A percentile compares a stretch with the other conserved stretches of the same genome.
Evolutionary conservation across 345 rosid genomes (phyloP).

Genomic region (Citrus unshiu): DNA sequence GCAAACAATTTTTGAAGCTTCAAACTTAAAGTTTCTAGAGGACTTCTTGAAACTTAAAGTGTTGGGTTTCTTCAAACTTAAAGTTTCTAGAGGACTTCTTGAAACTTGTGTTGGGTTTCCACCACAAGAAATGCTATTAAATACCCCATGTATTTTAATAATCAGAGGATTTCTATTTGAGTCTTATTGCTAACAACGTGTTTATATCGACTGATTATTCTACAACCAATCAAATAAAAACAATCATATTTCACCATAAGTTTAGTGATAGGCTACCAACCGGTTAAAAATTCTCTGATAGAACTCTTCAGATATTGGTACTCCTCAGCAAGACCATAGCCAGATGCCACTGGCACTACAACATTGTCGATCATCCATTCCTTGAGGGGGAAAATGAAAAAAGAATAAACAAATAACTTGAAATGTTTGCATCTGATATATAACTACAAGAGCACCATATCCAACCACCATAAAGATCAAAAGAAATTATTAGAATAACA

Average conservation of each 20-base stretch:
- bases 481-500: not conserved
- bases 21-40: no score
- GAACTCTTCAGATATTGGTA: conserved; percentile 77
- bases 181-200: not conserved
- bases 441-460: not conserved
- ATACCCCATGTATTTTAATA: no score
- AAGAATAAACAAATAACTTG: conserved; percentile 10
- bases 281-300: conserved; percentile 69
- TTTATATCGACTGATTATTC: not conserved
- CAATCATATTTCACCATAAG: not conserved
- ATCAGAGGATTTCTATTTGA: not conserved
- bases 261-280: conserved; percentile 29
- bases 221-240: not conserved
- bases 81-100: no score
- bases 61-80: not conserved
- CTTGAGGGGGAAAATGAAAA: conserved; percentile 30
- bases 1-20: not conserved
- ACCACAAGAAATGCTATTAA: not conserved
- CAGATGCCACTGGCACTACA: conserved; percentile 76
- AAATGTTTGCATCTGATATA: not conserved
- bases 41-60: no score
- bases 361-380: conserved; percentile 84
- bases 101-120: not conserved
- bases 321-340: conserved; percentile 67
- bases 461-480: not conserved